A percentile compares a stretch with the other conserved stretches of the same genome.
These are phyloP conservation scores for Sporobolomyces phaffii DNA, from an alignment of 768 basidiomycete species.

Conservation along the genomic window DNA sequence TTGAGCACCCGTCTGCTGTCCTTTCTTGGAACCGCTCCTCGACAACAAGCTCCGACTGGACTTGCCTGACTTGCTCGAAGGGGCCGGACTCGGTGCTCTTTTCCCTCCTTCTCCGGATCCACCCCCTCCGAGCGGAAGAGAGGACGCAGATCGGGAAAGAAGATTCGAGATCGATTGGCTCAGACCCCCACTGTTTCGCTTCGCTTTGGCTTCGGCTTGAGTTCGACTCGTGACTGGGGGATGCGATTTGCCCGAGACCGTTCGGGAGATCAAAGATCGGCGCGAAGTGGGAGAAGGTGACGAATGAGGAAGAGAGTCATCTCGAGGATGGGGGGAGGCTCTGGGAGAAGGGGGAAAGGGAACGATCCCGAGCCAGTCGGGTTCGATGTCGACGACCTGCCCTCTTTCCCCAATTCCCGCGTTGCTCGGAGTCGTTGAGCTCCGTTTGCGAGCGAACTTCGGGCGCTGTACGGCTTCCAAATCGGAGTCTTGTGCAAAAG, in stretches of 20 bases:
- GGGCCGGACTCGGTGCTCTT: slow-evolving; percentile 10
- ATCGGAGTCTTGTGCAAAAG: slow-evolving; percentile 29
- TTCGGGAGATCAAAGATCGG: neutral
- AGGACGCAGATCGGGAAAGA: slow-evolving; percentile 10
- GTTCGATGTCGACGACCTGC: slow-evolving; percentile 17
- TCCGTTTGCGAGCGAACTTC: neutral
- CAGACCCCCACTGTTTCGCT: slow-evolving; percentile 1
- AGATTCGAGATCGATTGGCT: slow-evolving; percentile 18
- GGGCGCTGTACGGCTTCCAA: neutral
- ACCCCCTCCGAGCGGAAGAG: slow-evolving; percentile 7
- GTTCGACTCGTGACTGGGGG: slow-evolving; percentile 23
- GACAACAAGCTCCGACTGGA: slow-evolving; percentile 8
- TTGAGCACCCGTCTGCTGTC: neutral
- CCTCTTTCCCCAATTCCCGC: neutral
- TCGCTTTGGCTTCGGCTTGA: slow-evolving; percentile 10
- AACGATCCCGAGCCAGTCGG: slow-evolving; percentile 32
- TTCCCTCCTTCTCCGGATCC: neutral
- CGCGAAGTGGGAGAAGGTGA: neutral
- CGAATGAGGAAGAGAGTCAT: neutral
- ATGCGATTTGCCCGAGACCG: slow-evolving; percentile 9
- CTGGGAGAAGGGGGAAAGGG: slow-evolving; percentile 19
- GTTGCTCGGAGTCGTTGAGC: slow-evolving; percentile 14
- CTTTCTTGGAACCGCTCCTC: neutral
- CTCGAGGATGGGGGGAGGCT: neutral
- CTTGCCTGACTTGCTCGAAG: slow-evolving; percentile 16